Base-by-base conservation (phyloP, 768 basidiomycete genomes). In the Calocybe cyanea region DNA sequence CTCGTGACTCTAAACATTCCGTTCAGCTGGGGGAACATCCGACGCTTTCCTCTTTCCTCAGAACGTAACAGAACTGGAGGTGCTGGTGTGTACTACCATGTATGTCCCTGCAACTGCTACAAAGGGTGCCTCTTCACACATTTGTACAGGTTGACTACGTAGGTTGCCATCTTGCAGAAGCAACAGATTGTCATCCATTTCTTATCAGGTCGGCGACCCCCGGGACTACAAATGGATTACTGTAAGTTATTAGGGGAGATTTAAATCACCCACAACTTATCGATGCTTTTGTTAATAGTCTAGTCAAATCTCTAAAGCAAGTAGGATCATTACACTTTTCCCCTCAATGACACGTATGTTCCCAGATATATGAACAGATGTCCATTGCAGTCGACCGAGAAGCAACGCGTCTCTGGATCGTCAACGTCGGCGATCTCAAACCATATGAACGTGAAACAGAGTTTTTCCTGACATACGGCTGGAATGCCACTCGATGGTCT, bases 361-460 rank as follows among this genome's bases (percentile, higher is more conserved):
- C 21, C 5, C 42, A 78, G 77, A 71, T 77, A 6, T 80, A 75
- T 60, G 82, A 88, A 52, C 83, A 86, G 67, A 75, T 88, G 73
- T 80, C 81, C 18, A 67, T 84, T 17, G 80, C 83, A 0, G 70
- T 78, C 10, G 75, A 77, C 14, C 75, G 79, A 20, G 67, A 80
- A 20, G 81, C 82, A 7, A 75, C 68, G 10, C 69, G 69, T 13
- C 64, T 88, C 37, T 86, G 83, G 83, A 75, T 88, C 35, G 61
- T 88, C 44, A 88, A 87, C 58, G 84, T 88, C 44, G 86, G 86
- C 13, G 84, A 87, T 53, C 63, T 88, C 41, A 87, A 87, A 59
- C 84, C 83, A 2, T 81, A 81, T 50, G 86, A 88, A 53, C 76
- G 83, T 41, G 77, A 82, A 41, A 81, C 71, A 23, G 83, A 86